Evolutionary conservation across 108 stramenopile species (phyloP).

Genomic region (Nitzschia sp.): DNA sequence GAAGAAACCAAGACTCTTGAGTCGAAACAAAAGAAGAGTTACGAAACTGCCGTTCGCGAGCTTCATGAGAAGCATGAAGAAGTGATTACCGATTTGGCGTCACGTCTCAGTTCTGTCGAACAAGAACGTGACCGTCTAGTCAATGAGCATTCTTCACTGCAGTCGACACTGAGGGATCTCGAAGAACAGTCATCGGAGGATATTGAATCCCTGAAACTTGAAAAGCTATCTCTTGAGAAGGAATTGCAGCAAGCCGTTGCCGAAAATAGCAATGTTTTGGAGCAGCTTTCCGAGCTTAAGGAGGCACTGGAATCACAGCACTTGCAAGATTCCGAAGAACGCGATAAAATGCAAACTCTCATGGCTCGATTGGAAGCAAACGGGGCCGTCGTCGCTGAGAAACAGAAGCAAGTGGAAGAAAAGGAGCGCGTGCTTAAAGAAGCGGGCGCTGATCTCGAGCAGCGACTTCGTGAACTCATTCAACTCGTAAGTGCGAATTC

Average conservation of each 20-base stretch:
- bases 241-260: conserved; percentile 17
- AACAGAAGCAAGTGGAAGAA: conserved; percentile 29
- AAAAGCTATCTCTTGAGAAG: conserved; percentile 20
- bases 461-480: conserved; percentile 21
- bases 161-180: conserved; percentile 5
- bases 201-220: conserved; percentile 12
- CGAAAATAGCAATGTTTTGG: background rate
- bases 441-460: conserved; percentile 16
- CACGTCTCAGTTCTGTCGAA: conserved; percentile 1
- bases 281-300: conserved; percentile 11
- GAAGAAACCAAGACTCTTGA: background rate
- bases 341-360: conserved; percentile 31
- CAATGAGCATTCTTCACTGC: conserved; percentile 6
- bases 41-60: background rate
- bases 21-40: too few relatives aligned
- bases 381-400: conserved; percentile 24
- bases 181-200: conserved; percentile 10
- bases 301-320: conserved; percentile 12
- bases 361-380: conserved; percentile 35
- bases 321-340: conserved; percentile 14
- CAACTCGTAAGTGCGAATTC: conserved; percentile 13
- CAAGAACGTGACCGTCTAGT: conserved; percentile 12
- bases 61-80: conserved; percentile 4
- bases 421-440: conserved; percentile 21
- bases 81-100: conserved; percentile 5